Conservation (phyloP, 2,329 filamentous ascomycete species). For the Apiospora sp. region DNA sequence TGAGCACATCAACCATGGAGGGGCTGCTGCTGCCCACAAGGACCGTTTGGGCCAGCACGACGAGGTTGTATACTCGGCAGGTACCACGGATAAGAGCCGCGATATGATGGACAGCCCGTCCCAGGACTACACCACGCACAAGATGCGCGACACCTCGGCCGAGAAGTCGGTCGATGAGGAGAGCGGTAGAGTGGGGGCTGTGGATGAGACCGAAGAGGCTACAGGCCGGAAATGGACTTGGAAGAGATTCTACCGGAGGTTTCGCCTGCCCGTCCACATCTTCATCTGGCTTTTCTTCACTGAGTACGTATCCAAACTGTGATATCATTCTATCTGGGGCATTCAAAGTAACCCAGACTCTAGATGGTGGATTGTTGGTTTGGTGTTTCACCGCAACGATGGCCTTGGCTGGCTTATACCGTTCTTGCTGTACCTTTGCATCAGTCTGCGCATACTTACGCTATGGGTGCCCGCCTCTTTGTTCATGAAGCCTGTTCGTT, state of each 20-base stretch:
- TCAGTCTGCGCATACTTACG: slow-evolving; percentile 77
- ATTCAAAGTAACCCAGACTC: not conserved
- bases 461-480: slow-evolving; percentile 75
- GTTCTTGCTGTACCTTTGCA: slow-evolving; percentile 80
- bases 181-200: slow-evolving; percentile 40
- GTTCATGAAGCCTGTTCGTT: slow-evolving; percentile 71
- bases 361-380: slow-evolving; percentile 51
- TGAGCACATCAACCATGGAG: slow-evolving; percentile 51
- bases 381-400: slow-evolving; percentile 73
- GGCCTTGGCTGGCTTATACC: slow-evolving; percentile 82
- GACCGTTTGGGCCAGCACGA: slow-evolving; percentile 42
- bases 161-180: slow-evolving; percentile 44
- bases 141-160: slow-evolving; percentile 41
- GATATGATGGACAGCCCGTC: slow-evolving; percentile 43
- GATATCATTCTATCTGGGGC: not conserved
- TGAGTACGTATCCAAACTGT: slow-evolving; percentile 40
- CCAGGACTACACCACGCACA: slow-evolving; percentile 51
- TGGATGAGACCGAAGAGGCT: slow-evolving; percentile 28
- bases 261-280: slow-evolving; percentile 54
- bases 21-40: slow-evolving; percentile 40
- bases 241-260: slow-evolving; percentile 51
- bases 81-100: slow-evolving; percentile 49
- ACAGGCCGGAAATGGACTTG: slow-evolving; percentile 39
- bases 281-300: slow-evolving; percentile 49
- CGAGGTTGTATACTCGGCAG: slow-evolving; percentile 57